A percentile compares a stretch with the other conserved stretches of the same genome.
Evolutionary conservation across 2,329 filamentous ascomycete species (phyloP).

Genomic region (Verticillium isaacii): DNA sequence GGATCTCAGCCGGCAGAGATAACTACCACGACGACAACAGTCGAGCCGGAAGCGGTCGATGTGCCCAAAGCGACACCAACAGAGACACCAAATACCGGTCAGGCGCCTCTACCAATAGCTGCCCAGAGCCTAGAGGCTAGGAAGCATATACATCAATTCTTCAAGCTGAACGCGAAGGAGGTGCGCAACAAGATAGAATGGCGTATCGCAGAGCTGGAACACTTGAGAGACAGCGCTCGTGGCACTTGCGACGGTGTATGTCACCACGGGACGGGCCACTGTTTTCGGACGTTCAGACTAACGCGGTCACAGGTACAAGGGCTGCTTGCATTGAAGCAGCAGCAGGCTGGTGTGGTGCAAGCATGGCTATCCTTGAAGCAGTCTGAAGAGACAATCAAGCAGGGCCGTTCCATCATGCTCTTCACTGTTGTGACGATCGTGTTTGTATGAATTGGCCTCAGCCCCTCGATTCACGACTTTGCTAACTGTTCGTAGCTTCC

Average conservation of each 20-base stretch:
- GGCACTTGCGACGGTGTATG: conserved; percentile 27
- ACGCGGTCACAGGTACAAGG: conserved; percentile 21
- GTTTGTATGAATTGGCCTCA: conserved; percentile 27
- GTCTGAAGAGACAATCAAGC: conserved; percentile 31
- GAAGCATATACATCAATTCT: background rate
- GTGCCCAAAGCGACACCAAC: background rate
- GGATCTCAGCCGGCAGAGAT: background rate
- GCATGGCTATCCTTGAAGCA: conserved; percentile 34
- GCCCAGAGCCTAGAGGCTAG: background rate
- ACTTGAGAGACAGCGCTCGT: conserved; percentile 23
- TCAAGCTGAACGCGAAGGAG: background rate
- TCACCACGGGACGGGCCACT: background rate
- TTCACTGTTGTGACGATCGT: conserved; percentile 42
- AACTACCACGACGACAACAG: background rate
- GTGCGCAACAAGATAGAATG: conserved; percentile 13
- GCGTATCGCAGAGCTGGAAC: conserved; percentile 27
- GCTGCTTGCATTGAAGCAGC: conserved; percentile 37
- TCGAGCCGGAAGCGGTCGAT: background rate
- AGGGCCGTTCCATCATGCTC: conserved; percentile 38
- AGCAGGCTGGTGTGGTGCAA: conserved; percentile 39
- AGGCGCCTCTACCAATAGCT: background rate
- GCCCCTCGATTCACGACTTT: too few species aligned
- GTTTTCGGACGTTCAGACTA: background rate
- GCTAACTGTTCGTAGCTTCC: conserved; percentile 22
- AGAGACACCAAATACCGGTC: background rate